Evolutionary conservation across 371 early-diverging fungal genomes (phyloP).

Genomic region (Capniomyces stellatus): DNA sequence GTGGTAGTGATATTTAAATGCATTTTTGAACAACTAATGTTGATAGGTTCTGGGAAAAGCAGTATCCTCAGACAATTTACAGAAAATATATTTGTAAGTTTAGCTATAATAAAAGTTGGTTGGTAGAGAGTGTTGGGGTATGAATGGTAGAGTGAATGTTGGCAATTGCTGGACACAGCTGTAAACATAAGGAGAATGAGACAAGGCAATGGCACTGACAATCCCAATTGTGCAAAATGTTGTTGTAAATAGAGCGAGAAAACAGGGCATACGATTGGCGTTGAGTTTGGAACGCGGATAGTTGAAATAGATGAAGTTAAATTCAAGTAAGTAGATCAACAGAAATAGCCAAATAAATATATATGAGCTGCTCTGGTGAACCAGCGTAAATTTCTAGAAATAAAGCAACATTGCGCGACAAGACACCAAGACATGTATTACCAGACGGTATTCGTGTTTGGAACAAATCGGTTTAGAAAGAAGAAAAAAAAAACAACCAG

Average conservation of each 20-base stretch:
- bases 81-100: slow-evolving; percentile 23
- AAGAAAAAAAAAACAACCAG: too few species aligned
- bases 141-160: too few species aligned
- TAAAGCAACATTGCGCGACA: too few species aligned
- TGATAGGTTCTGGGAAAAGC: slow-evolving; percentile 20
- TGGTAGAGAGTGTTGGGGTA: too few species aligned
- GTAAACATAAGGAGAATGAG: background rate
- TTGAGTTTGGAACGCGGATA: slow-evolving; percentile 29
- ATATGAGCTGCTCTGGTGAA: too few species aligned
- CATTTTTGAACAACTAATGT: background rate
- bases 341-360: background rate
- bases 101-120: too few species aligned
- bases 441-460: too few species aligned
- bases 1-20: background rate
- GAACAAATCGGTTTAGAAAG: too few species aligned
- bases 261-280: slow-evolving; percentile 30
- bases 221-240: background rate
- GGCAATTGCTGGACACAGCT: background rate
- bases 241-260: slow-evolving; percentile 16
- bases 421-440: too few species aligned
- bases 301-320: slow-evolving; percentile 18
- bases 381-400: too few species aligned
- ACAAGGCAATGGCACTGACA: background rate
- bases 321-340: slow-evolving; percentile 31
- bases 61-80: slow-evolving; percentile 24